A percentile compares a stretch with the other conserved stretches of the same genome.
Conservation (phyloP, 306 rosid species). For the Luffa aegyptiaca region DNA sequence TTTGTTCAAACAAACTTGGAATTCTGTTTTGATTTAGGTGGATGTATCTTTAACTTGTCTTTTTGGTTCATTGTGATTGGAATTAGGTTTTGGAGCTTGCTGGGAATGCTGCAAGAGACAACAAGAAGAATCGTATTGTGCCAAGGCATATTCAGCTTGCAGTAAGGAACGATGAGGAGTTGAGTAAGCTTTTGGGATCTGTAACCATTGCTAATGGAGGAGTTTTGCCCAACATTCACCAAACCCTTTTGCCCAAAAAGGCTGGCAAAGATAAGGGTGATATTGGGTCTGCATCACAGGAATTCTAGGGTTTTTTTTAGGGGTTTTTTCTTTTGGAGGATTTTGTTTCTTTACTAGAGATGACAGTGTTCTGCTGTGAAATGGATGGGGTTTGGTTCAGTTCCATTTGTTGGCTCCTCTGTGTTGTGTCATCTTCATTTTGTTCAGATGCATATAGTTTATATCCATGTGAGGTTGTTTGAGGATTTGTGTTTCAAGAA, state of each 20-base stretch:
- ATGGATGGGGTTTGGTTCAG: background rate
- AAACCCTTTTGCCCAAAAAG: slow-evolving; percentile 4
- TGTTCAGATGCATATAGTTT: background rate
- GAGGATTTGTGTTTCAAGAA: background rate
- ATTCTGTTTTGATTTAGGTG: no score
- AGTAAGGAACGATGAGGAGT: slow-evolving; percentile 2
- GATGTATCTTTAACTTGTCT: no score
- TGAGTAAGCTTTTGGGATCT: slow-evolving; percentile 9
- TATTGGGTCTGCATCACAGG: slow-evolving; percentile 4
- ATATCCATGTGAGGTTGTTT: background rate
- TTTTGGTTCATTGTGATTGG: background rate
- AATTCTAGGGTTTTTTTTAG: background rate
- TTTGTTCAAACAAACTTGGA: background rate
- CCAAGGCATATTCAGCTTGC: slow-evolving; percentile 8
- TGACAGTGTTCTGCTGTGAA: background rate
- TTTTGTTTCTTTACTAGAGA: background rate
- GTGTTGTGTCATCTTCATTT: background rate
- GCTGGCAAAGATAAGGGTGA: slow-evolving; percentile 1
- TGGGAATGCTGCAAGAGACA: slow-evolving; percentile 7
- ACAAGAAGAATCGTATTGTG: slow-evolving; percentile 3
- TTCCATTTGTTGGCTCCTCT: background rate
- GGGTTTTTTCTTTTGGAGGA: background rate
- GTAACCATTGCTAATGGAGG: slow-evolving; percentile 8
- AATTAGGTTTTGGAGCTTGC: slow-evolving; percentile 4
- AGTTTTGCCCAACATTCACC: slow-evolving; percentile 6